phyloP scores from a whole-genome alignment of 2,329 filamentous ascomycete species.

The Aschersonia sp. region DNA sequence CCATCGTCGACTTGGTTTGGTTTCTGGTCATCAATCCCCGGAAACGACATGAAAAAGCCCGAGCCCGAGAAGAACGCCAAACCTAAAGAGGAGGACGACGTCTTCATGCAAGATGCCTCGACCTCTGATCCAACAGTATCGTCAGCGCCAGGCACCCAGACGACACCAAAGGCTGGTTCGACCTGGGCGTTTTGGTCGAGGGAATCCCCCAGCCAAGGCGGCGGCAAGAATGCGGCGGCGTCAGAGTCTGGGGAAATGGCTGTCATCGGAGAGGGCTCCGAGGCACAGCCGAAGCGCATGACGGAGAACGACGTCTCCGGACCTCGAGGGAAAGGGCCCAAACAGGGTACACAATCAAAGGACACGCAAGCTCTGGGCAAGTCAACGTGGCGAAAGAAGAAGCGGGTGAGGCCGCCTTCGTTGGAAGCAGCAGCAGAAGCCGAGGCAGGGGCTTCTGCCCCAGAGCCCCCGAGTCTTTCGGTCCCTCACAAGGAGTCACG shows the following conservation, averaged over 20 bases:
- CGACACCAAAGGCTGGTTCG: constrained; percentile 38
- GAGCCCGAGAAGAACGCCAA: constrained; percentile 1
- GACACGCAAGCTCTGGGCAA: constrained; percentile 15
- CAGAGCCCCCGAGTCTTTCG: constrained; percentile 3
- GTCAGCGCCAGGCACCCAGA: constrained; percentile 12
- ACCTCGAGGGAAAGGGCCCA: constrained; percentile 15
- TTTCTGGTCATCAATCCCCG: constrained; percentile 19
- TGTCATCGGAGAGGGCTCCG: constrained; percentile 39
- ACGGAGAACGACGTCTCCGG: constrained; percentile 27
- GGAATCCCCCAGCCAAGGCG: constrained; percentile 26
- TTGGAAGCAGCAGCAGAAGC: constrained; percentile 27
- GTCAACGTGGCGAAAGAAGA: constrained; percentile 26
- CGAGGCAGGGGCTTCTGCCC: constrained; percentile 6
- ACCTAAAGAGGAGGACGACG: constrained; percentile 19
- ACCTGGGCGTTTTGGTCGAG: constrained; percentile 75
- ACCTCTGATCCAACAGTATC: constrained; percentile 11
- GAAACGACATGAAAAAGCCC: constrained; percentile 3
- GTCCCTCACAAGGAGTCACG: constrained; percentile 1
- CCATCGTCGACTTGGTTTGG: constrained; percentile 23
- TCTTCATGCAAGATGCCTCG: constrained; percentile 28
- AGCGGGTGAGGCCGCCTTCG: constrained; percentile 30
- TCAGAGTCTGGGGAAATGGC: constrained; percentile 38
- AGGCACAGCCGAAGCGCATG: constrained; percentile 37
- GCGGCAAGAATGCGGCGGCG: constrained; percentile 12
- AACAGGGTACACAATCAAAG: constrained; percentile 11